A percentile compares a stretch with the other conserved stretches of the same genome.
Evolutionary conservation across 768 basidiomycete species (phyloP).

Genomic region (Pilatotrama ljubarskyi): DNA sequence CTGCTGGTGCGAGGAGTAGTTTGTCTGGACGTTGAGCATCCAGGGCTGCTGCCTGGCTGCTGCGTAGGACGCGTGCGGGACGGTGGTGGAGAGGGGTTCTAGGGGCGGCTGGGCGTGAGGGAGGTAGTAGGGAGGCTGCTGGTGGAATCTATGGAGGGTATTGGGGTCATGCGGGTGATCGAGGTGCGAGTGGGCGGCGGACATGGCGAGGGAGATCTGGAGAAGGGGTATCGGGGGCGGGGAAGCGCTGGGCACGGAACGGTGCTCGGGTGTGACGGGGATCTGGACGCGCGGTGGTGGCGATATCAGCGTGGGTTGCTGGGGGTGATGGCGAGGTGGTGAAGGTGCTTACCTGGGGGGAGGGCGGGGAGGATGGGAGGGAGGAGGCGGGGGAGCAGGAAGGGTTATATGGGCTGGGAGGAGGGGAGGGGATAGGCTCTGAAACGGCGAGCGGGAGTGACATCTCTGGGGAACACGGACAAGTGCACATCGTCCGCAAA

Average conservation of each 20-base stretch:
- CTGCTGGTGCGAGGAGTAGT: slow-evolving; percentile 16
- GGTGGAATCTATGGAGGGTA: slow-evolving; percentile 21
- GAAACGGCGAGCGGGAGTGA: slow-evolving; percentile 20
- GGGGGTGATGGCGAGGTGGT: neutral
- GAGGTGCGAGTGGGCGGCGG: slow-evolving; percentile 14
- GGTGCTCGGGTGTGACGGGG: neutral
- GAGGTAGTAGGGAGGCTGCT: slow-evolving; percentile 19
- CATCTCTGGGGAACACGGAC: slow-evolving; percentile 27
- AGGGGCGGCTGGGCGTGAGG: slow-evolving; percentile 15
- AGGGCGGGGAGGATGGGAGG: slow-evolving; percentile 4
- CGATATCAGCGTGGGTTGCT: slow-evolving; percentile 6
- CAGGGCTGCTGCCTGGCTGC: slow-evolving; percentile 25
- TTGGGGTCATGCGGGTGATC: slow-evolving; percentile 17
- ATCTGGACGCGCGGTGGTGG: neutral
- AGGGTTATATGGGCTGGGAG: slow-evolving; percentile 19
- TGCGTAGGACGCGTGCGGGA: slow-evolving; percentile 17
- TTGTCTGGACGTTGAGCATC: slow-evolving; percentile 27
- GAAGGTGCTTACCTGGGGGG: neutral
- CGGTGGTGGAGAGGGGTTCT: slow-evolving; percentile 17
- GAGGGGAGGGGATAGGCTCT: slow-evolving; percentile 15
- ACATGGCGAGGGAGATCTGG: slow-evolving; percentile 4
- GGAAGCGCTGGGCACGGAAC: slow-evolving; percentile 11
- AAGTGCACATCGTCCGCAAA: slow-evolving; percentile 21
- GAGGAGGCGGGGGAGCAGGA: slow-evolving; percentile 9
- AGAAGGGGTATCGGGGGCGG: slow-evolving; percentile 12